Evolutionary conservation across 805 yeast genomes (phyloP), one percentile per base, ranked within the genome.

Genomic region (Hanseniaspora occidentalis): DNA sequence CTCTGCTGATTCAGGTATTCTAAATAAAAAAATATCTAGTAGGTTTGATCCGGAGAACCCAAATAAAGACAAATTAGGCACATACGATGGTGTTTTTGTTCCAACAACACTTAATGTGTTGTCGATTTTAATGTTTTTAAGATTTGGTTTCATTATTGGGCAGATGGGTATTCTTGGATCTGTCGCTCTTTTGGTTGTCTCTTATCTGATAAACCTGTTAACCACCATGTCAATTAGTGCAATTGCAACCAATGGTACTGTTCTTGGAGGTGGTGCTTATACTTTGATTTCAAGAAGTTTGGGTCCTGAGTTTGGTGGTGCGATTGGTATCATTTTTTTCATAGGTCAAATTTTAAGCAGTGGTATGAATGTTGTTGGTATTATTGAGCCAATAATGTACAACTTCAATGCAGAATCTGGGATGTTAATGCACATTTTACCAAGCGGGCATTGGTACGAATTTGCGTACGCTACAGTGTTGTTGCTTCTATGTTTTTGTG

Each of bases 271-370:
- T 13, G 99, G 99, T 37, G 96, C 97, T 0, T 92, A 92, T 57
- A 92, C 86, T 53, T 92, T 92, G 96, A 85, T 92, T 44, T 82
- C 95, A 25, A 70, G 99, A 49, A 80, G 95, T 25, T 64, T 92
- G 45, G 99, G 99, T 0, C 96, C 96, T 3, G 99, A 92, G 57
- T 92, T 92, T 61, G 99, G 99, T 21, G 98, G 98, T 3, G 82
- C 96, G 3, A 89, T 92, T 47, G 99, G 99, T 1, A 69, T 92
- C 22, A 89, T 92, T 19, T 92, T 92, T 58, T 94, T 81, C 54
- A 68, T 92, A 40, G 99, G 99, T 1, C 99, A 92, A 62, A 86
- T 88, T 7, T 66, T 92, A 43, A 92, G 92, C 57, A 71, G 86
- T 37, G 86, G 96, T 33, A 71, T 92, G 69, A 92, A 92, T 58